Percentiles rank a stretch among this genome's conserved stretches.
These are phyloP conservation scores for Fraxinus albicans DNA, from an alignment of 305 asterid species.

Conservation along the genomic window DNA sequence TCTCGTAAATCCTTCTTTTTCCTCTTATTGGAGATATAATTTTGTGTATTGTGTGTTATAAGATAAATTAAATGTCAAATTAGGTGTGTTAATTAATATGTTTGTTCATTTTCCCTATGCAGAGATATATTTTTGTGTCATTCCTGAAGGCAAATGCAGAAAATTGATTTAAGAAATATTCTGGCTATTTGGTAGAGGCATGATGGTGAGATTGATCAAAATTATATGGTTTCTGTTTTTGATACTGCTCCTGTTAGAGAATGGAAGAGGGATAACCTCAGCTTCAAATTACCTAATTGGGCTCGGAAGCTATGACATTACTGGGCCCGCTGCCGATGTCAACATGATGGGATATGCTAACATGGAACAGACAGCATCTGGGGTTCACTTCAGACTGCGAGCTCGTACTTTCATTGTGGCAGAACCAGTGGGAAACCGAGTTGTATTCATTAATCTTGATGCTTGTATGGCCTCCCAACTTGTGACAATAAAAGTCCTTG, in stretches of 20 bases:
- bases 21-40: background rate
- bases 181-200: constrained; percentile 22
- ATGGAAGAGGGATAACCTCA: constrained; percentile 42
- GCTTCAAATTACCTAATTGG: constrained; percentile 77
- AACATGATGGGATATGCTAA: constrained; percentile 99
- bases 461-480: constrained; percentile 98
- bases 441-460: constrained; percentile 87
- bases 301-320: constrained; percentile 92
- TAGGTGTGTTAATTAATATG: background rate
- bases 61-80: background rate
- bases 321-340: constrained; percentile 99
- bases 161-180: constrained; percentile 22
- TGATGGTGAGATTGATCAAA: constrained; percentile 34
- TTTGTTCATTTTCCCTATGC: constrained; percentile 3
- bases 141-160: constrained; percentile 28
- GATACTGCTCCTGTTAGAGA: constrained; percentile 42
- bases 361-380: constrained; percentile 73
- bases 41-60: background rate
- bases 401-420: constrained; percentile 89
- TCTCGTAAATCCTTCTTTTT: background rate
- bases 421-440: constrained; percentile 68
- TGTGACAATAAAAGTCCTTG: constrained; percentile 84
- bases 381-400: constrained; percentile 91
- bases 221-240: constrained; percentile 50
- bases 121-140: background rate